Base-by-base conservation (phyloP, 352 stramenopile species). In the Pythium pectinolyticum region DNA sequence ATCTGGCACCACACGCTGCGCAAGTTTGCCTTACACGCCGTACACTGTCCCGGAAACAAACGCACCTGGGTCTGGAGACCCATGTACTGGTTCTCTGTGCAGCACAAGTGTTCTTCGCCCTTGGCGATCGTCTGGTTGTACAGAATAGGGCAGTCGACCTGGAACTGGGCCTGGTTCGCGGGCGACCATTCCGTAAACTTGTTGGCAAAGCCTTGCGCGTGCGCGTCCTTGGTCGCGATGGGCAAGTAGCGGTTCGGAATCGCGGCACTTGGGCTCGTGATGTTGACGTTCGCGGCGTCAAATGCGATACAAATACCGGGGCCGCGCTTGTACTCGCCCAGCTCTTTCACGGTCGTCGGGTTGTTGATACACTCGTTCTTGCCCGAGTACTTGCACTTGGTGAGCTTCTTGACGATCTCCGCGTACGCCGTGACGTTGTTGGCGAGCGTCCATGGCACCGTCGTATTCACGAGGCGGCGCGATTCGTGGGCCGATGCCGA, bases 1-100 rank as follows among this genome's bases (percentile, higher is more conserved):
- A 87, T 90, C 48, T 92, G 83, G 67, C 83, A 94, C 81, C 81
- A 92, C 37, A 92, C 63, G 55, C 92, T 91, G 50, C 77, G 78
- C 53, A 91, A 57, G 46, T 90, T 90, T 50, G 88, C 66, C 67
- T 88, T 88, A 63, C 83, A 94, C 12, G 81, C 73, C 20, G 81
- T 74, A 61, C 85, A 92, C 25, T 82, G 67, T 6, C 74, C 80
- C 2, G 70, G 70, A 34, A 92, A 70, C 69, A 85, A 55, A n/a
- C 75, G 74, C 32, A 90, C 66, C 48, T 91, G 80, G 11, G 67
- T 75, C 55, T 84, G 79, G 35, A 94, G 63, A 9, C 59, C 71
- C 43, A 75, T 63, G 53, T 90, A 94, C 63, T 94, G 83, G n/a
- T 57, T 72, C 61, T 94, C 83, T 0, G 85, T 92, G 66, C 85